phyloP scores from a whole-genome alignment of 2,329 filamentous ascomycete genomes.

The Phialophora chinensis region DNA sequence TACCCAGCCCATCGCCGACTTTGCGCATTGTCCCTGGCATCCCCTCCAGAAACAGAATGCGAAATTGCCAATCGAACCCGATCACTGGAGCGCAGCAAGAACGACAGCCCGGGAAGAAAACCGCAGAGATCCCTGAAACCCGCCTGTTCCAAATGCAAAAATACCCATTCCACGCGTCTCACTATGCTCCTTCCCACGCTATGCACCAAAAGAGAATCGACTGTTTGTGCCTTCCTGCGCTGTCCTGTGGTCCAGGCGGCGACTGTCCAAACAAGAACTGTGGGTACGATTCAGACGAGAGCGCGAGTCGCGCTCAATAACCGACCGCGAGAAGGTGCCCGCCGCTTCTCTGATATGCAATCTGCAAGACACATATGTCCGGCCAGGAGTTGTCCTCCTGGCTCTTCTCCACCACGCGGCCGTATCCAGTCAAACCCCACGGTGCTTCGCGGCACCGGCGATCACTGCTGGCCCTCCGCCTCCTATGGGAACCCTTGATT shows the following conservation, averaged over 20 bases:
- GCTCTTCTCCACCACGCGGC: neutral
- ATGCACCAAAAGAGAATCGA: conserved; percentile 30
- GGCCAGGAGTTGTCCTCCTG: neutral
- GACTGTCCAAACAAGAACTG: conserved; percentile 14
- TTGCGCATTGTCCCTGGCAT: neutral
- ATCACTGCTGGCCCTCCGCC: neutral
- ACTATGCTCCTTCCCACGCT: conserved; percentile 31
- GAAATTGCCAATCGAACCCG: neutral
- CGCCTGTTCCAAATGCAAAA: conserved; percentile 14
- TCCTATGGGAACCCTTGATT: conserved; percentile 34
- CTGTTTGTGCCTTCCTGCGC: conserved; percentile 31
- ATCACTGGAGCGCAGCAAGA: neutral
- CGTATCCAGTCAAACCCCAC: neutral
- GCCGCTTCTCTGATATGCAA: neutral
- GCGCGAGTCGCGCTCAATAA: conserved; percentile 10
- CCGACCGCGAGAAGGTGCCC: neutral
- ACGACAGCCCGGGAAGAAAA: neutral
- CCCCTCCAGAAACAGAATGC: neutral
- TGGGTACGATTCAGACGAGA: conserved; percentile 15
- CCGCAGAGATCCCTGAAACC: conserved; percentile 17
- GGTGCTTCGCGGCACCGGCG: neutral
- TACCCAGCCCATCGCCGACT: neutral
- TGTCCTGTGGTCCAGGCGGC: conserved; percentile 34
- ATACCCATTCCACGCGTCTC: conserved; percentile 22
- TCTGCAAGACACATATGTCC: neutral